Percentiles rank a stretch among this genome's conserved stretches.
These are phyloP conservation scores for Hymenoscyphus fructigenus DNA, from an alignment of 2,329 filamentous ascomycete genomes.

Conservation along the genomic window DNA sequence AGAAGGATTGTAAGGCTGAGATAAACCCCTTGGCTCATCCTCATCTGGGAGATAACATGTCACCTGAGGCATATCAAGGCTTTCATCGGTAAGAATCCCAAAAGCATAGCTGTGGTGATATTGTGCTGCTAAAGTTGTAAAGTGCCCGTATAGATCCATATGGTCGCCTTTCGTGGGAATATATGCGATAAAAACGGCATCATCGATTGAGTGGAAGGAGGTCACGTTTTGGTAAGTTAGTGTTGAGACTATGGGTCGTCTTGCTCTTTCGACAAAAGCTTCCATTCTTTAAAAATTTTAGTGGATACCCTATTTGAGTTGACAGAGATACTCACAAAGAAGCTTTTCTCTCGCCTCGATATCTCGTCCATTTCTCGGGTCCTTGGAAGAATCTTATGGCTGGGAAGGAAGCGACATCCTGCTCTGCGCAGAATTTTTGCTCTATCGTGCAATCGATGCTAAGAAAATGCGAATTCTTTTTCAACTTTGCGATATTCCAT, in stretches of 20 bases:
- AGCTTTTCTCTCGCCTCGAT: slow-evolving; percentile 45
- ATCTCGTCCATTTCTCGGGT: slow-evolving; percentile 38
- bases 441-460: slow-evolving; percentile 44
- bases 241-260: slow-evolving; percentile 32
- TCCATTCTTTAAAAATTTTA: slow-evolving; percentile 30
- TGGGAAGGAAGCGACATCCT: slow-evolving; percentile 46
- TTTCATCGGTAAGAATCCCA: slow-evolving; percentile 33
- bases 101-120: slow-evolving; percentile 46
- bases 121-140: slow-evolving; percentile 37
- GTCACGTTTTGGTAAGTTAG: slow-evolving; percentile 34
- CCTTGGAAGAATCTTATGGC: slow-evolving; percentile 45
- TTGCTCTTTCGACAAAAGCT: slow-evolving; percentile 34
- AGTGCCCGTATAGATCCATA: slow-evolving; percentile 34
- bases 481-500: slow-evolving; percentile 24
- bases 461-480: slow-evolving; percentile 29
- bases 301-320: not conserved
- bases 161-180: slow-evolving; percentile 34
- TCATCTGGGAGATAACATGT: slow-evolving; percentile 45
- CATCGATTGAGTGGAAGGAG: slow-evolving; percentile 41
- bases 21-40: slow-evolving; percentile 36
- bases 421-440: slow-evolving; percentile 42
- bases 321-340: slow-evolving; percentile 36
- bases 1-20: slow-evolving; percentile 37
- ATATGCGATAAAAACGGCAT: slow-evolving; percentile 44
- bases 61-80: slow-evolving; percentile 8